Conservation (phyloP, 148 eudicot genomes). For the Rhododendron ferrugineum region DNA sequence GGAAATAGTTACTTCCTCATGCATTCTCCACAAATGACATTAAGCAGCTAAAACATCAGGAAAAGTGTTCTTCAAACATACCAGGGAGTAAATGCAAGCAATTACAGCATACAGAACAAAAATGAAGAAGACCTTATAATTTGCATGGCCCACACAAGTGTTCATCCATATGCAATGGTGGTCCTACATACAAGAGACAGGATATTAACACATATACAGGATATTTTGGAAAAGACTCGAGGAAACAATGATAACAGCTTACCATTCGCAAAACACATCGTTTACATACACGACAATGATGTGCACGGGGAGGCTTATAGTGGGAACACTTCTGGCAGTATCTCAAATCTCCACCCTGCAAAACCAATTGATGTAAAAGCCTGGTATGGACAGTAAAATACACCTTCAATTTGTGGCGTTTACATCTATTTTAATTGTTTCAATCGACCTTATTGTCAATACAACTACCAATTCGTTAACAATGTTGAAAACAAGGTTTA, state of each 20-base stretch:
- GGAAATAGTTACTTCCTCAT: neutral
- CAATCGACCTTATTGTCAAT: neutral
- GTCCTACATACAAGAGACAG: slow-evolving; percentile 58
- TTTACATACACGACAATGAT: slow-evolving; percentile 95
- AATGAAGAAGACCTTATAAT: slow-evolving; percentile 86
- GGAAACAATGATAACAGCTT: slow-evolving; percentile 21
- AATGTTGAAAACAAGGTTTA: neutral
- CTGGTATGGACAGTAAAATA: neutral
- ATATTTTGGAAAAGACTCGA: slow-evolving; percentile 6
- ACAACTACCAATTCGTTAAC: neutral
- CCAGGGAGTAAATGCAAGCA: slow-evolving; percentile 86
- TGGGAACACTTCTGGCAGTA: slow-evolving; percentile 92
- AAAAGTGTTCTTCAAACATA: slow-evolving; percentile 25
- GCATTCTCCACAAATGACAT: slow-evolving; percentile 1
- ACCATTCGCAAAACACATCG: slow-evolving; percentile 94
- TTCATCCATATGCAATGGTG: slow-evolving; percentile 99
- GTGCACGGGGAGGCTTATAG: slow-evolving; percentile 97
- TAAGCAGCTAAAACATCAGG: neutral
- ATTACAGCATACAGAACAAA: slow-evolving; percentile 75
- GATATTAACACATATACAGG: slow-evolving; percentile 24
- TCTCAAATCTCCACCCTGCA: slow-evolving; percentile 93
- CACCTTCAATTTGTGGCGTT: neutral
- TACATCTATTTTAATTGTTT: neutral
- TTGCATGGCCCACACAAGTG: slow-evolving; percentile 92
- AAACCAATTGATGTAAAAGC: slow-evolving; percentile 7